phyloP scores from a whole-genome alignment of 129 eudicot genomes.

The Oenanthe sinensis region DNA sequence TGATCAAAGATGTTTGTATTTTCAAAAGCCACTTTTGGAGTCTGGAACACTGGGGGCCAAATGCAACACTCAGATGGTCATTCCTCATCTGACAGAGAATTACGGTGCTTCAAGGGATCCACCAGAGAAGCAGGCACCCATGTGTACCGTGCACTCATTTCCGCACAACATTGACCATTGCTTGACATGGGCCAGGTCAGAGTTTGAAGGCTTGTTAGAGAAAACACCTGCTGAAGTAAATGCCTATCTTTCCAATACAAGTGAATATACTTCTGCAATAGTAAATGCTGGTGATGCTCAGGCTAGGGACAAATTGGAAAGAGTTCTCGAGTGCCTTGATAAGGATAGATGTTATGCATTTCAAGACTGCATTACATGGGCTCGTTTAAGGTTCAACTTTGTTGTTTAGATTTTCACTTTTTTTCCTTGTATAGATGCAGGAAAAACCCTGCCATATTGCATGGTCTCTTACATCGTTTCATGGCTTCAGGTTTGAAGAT shows the following conservation, averaged over 20 bases:
- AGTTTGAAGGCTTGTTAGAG: conserved; percentile 91
- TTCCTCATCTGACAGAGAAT: conserved; percentile 83
- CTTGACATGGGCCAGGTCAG: conserved; percentile 94
- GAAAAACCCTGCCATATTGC: not conserved
- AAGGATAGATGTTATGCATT: conserved; percentile 66
- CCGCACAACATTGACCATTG: conserved; percentile 97
- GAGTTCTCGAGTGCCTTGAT: conserved; percentile 77
- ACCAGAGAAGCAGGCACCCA: conserved; percentile 88
- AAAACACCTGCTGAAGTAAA: conserved; percentile 83
- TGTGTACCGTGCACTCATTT: conserved; percentile 90
- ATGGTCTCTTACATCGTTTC: conserved; percentile 2
- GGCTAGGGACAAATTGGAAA: conserved; percentile 75
- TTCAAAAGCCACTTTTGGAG: conserved; percentile 83
- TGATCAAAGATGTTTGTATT: conserved; percentile 87
- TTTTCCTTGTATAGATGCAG: not conserved
- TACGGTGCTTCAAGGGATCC: conserved; percentile 97
- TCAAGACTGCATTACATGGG: conserved; percentile 82
- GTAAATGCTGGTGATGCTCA: conserved; percentile 81
- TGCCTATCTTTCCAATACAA: conserved; percentile 64
- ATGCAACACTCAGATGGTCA: conserved; percentile 91
- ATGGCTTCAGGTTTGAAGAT: conserved; percentile 70
- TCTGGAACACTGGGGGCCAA: conserved; percentile 94
- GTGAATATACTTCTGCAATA: conserved; percentile 61
- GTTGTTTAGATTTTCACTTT: not conserved
- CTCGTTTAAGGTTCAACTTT: conserved; percentile 56